Percentiles rank a stretch among this genome's conserved stretches.
phyloP scores from a whole-genome alignment of 2,329 filamentous ascomycete species.

The Ophiostoma sp. region DNA sequence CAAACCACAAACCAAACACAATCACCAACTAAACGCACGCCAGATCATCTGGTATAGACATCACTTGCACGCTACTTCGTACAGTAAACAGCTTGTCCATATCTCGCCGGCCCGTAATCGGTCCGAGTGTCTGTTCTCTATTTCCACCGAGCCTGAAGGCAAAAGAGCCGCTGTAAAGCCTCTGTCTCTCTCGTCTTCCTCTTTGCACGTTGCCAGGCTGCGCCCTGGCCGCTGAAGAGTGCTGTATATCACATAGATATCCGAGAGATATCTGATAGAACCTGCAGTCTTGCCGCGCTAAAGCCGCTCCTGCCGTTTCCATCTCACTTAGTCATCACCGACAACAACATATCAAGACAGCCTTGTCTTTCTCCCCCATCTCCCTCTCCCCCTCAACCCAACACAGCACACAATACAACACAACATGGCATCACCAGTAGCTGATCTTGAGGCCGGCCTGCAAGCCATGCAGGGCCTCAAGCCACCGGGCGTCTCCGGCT shows the following conservation, averaged over 20 bases:
- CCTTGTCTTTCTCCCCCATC: neutral
- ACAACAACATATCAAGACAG: neutral
- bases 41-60: neutral
- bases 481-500: slow-evolving; percentile 87
- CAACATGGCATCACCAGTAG: slow-evolving; percentile 72
- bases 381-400: neutral
- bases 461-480: slow-evolving; percentile 89
- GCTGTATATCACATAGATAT: neutral
- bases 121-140: slow-evolving; percentile 3
- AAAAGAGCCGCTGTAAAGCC: neutral
- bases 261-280: neutral
- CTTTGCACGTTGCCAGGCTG: neutral
- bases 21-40: neutral
- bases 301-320: neutral
- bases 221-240: neutral
- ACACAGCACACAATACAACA: neutral
- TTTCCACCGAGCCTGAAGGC: neutral
- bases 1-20: neutral
- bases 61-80: slow-evolving; percentile 12
- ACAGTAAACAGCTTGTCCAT: slow-evolving; percentile 15
- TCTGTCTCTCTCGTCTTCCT: neutral
- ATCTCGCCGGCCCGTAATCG: slow-evolving; percentile 12
- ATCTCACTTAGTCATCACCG: neutral
- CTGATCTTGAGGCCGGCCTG: slow-evolving; percentile 83
- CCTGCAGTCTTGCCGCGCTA: neutral